Evolutionary conservation across 2,329 filamentous ascomycete genomes (phyloP), one percentile per base, ranked within the genome.

Genomic region (Fusarium metavorans): DNA sequence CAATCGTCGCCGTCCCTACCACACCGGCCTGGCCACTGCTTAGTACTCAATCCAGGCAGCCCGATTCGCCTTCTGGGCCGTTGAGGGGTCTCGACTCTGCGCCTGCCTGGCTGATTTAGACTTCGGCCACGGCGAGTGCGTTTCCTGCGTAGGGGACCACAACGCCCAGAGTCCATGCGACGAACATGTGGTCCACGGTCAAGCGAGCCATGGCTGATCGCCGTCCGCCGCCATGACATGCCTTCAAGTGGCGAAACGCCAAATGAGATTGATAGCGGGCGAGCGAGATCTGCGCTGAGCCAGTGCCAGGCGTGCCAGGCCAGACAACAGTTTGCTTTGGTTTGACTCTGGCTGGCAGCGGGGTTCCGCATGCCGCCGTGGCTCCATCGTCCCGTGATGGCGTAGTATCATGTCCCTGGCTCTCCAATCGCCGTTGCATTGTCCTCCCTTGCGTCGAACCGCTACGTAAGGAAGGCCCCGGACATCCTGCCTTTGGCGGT

Each of bases 71-170:
- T 57, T 37, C 25, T 50, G 57, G 63, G 71, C 67, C 70, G 68
- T 72, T 76, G 72, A 61, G 60, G 64, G 70, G 68, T 68, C 70
- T 71, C 67, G 74, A 76, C 72, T 67, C 34, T 57, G 23, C 35
- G 32, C 20, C 54, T 20, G 34, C 18, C 45, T 54, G 61, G 43
- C 45, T 54, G 64, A 57, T 54, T 71, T 78, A 75, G 70, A 72
- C 74, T 78, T 68, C 64, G 39, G 63, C 73, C 58, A 78, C 67
- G 75, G 73, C 68, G 73, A 74, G 58, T 68, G 70, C 73, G 66
- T 78, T 78, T 67, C 35, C 60, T 65, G 58, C 54, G 65, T 34
- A 50, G 43, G 54, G 41, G 52, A 57, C 52, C 48, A 50, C 25
- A 41, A 37, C 52, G 62, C 32, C 66, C 68, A 69, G 35, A 60